Percentiles rank a stretch among this genome's conserved stretches.
phyloP scores from a whole-genome alignment of 352 stramenopile species.

The Plasmopara halstedii region DNA sequence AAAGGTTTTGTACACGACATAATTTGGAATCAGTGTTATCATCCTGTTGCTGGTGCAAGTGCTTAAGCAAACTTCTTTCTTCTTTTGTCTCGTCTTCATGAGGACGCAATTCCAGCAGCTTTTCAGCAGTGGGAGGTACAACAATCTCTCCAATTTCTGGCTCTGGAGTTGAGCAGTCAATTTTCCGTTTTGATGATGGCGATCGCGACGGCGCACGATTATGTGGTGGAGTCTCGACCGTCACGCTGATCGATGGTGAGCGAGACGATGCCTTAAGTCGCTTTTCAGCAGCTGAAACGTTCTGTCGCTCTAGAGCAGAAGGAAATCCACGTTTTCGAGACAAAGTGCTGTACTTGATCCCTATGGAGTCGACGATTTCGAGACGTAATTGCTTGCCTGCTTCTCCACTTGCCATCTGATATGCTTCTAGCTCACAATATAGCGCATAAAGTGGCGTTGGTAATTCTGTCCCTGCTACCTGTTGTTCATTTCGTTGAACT shows the following conservation, averaged over 20 bases:
- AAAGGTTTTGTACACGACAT: constrained; percentile 29
- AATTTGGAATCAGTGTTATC: constrained; percentile 10
- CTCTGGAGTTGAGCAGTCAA: constrained; percentile 5
- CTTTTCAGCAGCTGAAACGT: constrained; percentile 21
- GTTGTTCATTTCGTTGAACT: constrained; percentile 30
- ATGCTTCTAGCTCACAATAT: constrained; percentile 69
- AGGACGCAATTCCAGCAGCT: constrained; percentile 36
- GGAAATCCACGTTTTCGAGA: constrained; percentile 34
- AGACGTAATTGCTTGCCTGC: constrained; percentile 38
- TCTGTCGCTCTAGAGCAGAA: constrained; percentile 18
- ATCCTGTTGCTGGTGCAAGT: constrained; percentile 16
- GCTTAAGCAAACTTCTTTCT: constrained; percentile 16
- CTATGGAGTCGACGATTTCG: constrained; percentile 40
- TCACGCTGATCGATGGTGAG: constrained; percentile 19
- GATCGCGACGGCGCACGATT: constrained; percentile 39
- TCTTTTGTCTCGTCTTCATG: constrained; percentile 36
- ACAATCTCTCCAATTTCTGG: constrained; percentile 40
- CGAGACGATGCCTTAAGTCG: constrained; percentile 34
- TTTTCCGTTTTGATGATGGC: constrained; percentile 30
- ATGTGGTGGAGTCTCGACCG: constrained; percentile 6
- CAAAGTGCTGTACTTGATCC: constrained; percentile 5
- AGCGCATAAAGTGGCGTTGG: constrained; percentile 55
- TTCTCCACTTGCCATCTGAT: constrained; percentile 42
- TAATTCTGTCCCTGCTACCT: constrained; percentile 35
- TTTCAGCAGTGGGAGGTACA: constrained; percentile 28